Evolutionary conservation across 345 rosid species (phyloP), one percentile per base, ranked within the genome.

Genomic region (Triadica sebifera): DNA sequence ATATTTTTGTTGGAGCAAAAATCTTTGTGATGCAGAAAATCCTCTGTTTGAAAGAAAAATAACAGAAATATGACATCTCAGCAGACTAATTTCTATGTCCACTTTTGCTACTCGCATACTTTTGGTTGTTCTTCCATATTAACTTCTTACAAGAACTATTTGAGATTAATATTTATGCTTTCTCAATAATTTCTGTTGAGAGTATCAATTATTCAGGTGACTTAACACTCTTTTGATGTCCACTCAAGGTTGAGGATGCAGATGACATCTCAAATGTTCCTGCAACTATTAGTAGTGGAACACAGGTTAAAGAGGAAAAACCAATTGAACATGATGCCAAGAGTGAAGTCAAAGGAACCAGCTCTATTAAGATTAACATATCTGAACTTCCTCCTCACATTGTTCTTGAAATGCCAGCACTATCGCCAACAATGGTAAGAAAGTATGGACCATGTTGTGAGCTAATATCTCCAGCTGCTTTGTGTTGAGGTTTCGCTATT

Each of bases 381-480:
- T 87, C 88, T 7, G 84, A 86, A 72, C 93, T 92, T 73, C 98
- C 97, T n/a, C 95, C 97, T 73, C 98, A 89, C 46, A 65, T 86
- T 77, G 85, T 94, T 81, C 77, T 94, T 77, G 95, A 73, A 79
- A 94, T 94, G 98, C 98, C 98, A 70, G 98, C 98, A 73, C 88
- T 94, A 72, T 94, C 98, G 74, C 98, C 98, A 52, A 94, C 98
- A 75, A 94, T 94, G 98, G 98, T 92, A 80, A 76, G 80, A 22
- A 75, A 74, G 65, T 58, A 71, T 52, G 75, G 57, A 71, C 64
- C 17, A 57, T 25, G 74, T 72, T 67, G 70, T 77, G 65, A 78
- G n/a, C n/a, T 75, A 47, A 47, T 65, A 24, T 68, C 29, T 69
- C 46, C 78, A 64, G 59, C 71, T 75, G 19, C 73, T n/a, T 49